These are phyloP conservation scores for Trichosporon sp. DNA, from an alignment of 1,284 basidiomycete genomes.

Conservation along the genomic window DNA sequence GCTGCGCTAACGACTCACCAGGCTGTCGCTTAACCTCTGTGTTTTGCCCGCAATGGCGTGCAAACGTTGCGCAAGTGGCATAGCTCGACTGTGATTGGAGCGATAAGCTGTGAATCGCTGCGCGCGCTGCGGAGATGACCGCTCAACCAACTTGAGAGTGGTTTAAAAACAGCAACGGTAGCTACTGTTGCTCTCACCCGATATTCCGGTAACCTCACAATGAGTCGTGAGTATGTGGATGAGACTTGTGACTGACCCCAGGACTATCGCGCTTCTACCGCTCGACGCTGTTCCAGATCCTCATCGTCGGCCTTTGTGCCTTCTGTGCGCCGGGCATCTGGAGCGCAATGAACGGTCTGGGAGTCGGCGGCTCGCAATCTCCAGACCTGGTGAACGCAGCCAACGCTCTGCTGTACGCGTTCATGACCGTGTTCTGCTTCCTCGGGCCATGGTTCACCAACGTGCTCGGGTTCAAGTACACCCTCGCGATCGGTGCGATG, in stretches of 20 bases:
- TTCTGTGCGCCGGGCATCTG: conserved; percentile 39
- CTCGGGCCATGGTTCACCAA: conserved; percentile 12
- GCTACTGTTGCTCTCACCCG: too few relatives aligned
- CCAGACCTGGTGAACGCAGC: conserved; percentile 38
- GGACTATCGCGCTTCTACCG: conserved; percentile 15
- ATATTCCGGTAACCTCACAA: too few relatives aligned
- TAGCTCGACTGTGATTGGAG: neutral
- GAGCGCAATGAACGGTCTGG: conserved; percentile 33
- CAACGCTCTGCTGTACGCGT: conserved; percentile 34
- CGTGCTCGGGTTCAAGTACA: conserved; percentile 29
- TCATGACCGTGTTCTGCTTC: conserved; percentile 13
- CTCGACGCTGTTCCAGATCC: conserved; percentile 29
- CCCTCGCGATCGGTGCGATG: conserved; percentile 35
- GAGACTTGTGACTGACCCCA: neutral
- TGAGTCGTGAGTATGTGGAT: neutral
- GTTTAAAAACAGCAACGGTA: too few relatives aligned
- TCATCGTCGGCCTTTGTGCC: conserved; percentile 24
- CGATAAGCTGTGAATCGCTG: neutral
- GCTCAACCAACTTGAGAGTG: too few relatives aligned
- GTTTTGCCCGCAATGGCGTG: neutral
- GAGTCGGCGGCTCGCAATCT: conserved; percentile 36
- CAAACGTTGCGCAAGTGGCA: neutral
- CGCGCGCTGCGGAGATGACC: neutral
- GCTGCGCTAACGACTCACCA: neutral
- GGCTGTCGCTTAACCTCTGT: neutral